Base-by-base conservation (phyloP, 768 basidiomycete species). In the Podaxis mareebaensis region DNA sequence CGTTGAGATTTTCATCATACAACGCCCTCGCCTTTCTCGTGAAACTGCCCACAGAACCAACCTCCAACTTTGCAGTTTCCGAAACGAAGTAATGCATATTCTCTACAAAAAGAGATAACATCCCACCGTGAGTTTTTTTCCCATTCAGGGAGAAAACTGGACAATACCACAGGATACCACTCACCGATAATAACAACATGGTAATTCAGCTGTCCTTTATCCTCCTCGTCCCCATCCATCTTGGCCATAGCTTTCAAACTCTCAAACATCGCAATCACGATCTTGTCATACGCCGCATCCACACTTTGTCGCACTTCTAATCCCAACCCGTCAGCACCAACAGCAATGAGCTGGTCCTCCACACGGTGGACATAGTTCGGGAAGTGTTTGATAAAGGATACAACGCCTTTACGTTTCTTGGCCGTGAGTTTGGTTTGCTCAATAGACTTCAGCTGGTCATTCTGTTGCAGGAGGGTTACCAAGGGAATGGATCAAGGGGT, bases 171-270 rank as follows among this genome's bases (percentile, higher is more conserved):
- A 51, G 44, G n/a, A 53, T 7, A 46, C 4, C 38, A 74, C 91
- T 69, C 70, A 96, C 96, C 96, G 61, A 98, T 91, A 64, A 99
- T 81, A 70, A 96, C 90, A 67, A 98, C 93, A 72, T 97, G 95
- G 67, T 94, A 97, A 74, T 98, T 98, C 58, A 99, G 83, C 71
- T 96, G 95, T 0, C 95, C 95, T 75, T 99, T 99, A 74, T 95
- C 96, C 71, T 99, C 96, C 0, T 86, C 91, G 61, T 93, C 93
- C 0, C 93, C 92, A 61, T 95, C 91, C 82, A 96, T 78, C 74
- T 97, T 99, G 11, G 96, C 96, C 86, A 99, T 93, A 65, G 96
- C 95, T 75, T 95, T 95, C 65, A 99, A 74, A 13, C 87, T 90
- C 51, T 94, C 95, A 70, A 99, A 96, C 86, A 99, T 97, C 48